Percentiles rank a stretch among this genome's conserved stretches.
Conservation (phyloP, 2,329 filamentous ascomycete genomes). For the Fonsecaea erecta region DNA sequence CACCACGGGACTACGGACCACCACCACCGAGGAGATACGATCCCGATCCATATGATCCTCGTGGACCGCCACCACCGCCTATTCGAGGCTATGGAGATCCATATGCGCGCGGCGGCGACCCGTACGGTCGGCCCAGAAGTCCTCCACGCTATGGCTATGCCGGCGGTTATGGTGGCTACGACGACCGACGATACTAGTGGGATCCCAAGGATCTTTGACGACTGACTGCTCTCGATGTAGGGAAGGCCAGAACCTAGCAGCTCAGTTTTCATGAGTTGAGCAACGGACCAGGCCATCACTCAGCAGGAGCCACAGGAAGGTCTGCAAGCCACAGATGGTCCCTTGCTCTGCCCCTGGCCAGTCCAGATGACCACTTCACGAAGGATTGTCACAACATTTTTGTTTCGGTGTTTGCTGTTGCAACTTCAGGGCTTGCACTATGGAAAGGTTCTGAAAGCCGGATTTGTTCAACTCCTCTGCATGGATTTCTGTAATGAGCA, state of each 20-base stretch:
- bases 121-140: conserved; percentile 40
- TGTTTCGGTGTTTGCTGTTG: conserved; percentile 12
- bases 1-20: conserved; percentile 72
- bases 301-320: conserved; percentile 4
- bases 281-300: neutral
- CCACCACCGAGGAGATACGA: conserved; percentile 69
- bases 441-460: conserved; percentile 17
- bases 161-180: conserved; percentile 35
- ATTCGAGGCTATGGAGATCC: conserved; percentile 64
- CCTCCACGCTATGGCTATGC: conserved; percentile 36
- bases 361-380: conserved; percentile 1
- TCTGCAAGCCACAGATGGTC: conserved; percentile 6
- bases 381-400: conserved; percentile 1
- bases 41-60: conserved; percentile 72
- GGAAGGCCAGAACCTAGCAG: neutral
- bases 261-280: neutral
- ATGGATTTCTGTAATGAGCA: conserved; percentile 13
- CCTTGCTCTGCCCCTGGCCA: neutral
- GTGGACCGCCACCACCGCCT: conserved; percentile 58
- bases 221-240: neutral
- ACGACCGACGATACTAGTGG: conserved; percentile 36
- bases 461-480: conserved; percentile 19
- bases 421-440: conserved; percentile 14
- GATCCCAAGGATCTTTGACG: neutral
- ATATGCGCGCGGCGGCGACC: conserved; percentile 56